Evolutionary conservation across 148 eudicot species (phyloP).

Genomic region (Amaranthus palmeri): DNA sequence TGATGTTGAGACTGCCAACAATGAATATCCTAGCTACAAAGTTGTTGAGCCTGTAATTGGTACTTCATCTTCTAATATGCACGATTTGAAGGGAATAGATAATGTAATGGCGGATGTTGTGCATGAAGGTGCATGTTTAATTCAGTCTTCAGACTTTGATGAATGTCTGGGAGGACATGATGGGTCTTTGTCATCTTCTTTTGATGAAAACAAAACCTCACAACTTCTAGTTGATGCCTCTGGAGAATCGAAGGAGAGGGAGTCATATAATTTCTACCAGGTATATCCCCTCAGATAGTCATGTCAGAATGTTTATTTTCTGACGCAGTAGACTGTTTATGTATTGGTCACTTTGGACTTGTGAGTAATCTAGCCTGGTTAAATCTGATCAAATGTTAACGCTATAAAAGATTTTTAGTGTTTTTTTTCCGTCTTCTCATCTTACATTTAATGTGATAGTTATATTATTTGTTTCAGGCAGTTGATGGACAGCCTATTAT

Average conservation of each 20-base stretch:
- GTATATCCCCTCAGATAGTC: slow-evolving; percentile 25
- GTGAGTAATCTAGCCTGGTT: too few relatives aligned
- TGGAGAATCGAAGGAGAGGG: slow-evolving; percentile 46
- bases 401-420: too few relatives aligned
- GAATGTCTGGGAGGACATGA: slow-evolving; percentile 43
- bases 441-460: neutral
- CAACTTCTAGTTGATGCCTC: slow-evolving; percentile 28
- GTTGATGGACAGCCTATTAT: slow-evolving; percentile 90
- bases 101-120: slow-evolving; percentile 20
- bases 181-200: slow-evolving; percentile 37
- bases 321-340: neutral
- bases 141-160: slow-evolving; percentile 41
- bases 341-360: too few relatives aligned
- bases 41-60: slow-evolving; percentile 15
- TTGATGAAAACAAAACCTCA: slow-evolving; percentile 40
- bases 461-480: slow-evolving; percentile 48
- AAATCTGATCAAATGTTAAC: too few relatives aligned
- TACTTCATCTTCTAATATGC: slow-evolving; percentile 17
- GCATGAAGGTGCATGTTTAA: slow-evolving; percentile 25
- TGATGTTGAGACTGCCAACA: slow-evolving; percentile 21
- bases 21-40: slow-evolving; percentile 19
- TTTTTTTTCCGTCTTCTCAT: too few relatives aligned
- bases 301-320: neutral
- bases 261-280: slow-evolving; percentile 85
- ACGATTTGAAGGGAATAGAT: slow-evolving; percentile 28